Conservation (phyloP, 345 rosid genomes). For the Xanthoceras sorbifolium region DNA sequence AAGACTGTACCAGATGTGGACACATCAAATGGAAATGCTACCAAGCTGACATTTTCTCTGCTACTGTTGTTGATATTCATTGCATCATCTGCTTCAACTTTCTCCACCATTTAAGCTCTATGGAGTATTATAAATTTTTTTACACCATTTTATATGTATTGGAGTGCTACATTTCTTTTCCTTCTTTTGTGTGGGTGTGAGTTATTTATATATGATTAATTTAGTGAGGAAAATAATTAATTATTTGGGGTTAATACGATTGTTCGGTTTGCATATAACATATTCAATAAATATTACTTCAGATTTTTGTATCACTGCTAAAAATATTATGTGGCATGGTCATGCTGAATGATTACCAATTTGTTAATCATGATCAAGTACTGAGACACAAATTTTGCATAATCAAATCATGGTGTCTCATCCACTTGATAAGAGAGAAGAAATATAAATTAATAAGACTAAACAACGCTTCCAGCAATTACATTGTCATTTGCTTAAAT, state of each 20-base stretch:
- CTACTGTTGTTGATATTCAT: slow-evolving; percentile 17
- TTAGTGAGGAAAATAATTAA: background rate
- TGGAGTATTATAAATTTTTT: background rate
- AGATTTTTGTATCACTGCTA: background rate
- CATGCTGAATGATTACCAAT: background rate
- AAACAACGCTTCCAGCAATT: background rate
- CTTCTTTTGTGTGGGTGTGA: background rate
- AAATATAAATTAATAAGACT: background rate
- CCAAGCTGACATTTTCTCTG: slow-evolving; percentile 20
- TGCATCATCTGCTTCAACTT: slow-evolving; percentile 3
- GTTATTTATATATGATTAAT: background rate
- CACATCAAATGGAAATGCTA: slow-evolving; percentile 28
- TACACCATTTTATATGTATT: background rate
- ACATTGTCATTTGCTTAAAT: background rate
- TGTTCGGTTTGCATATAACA: background rate
- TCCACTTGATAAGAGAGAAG: background rate
- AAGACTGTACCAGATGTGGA: slow-evolving; percentile 25
- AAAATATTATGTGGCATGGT: background rate
- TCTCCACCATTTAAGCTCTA: background rate
- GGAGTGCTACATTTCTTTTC: background rate
- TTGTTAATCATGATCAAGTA: background rate
- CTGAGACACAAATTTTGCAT: background rate
- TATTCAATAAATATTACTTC: background rate
- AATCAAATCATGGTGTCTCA: slow-evolving; percentile 9
- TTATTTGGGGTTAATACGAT: background rate